Evolutionary conservation across 768 basidiomycete genomes (phyloP).

Genomic region (Xanthoconium stramineum): DNA sequence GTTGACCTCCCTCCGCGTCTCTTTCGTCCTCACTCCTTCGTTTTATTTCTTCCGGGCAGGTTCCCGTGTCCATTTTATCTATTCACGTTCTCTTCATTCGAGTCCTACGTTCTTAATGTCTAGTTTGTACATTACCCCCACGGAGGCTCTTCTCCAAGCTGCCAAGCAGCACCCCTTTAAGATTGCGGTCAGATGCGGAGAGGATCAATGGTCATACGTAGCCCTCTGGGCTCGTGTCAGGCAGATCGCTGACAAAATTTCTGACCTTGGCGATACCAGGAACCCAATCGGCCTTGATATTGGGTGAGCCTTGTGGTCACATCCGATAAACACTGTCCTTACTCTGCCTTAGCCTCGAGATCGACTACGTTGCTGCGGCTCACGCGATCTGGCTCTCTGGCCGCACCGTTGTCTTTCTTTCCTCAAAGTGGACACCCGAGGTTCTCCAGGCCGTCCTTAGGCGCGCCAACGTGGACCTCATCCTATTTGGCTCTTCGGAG

Average conservation of each 20-base stretch:
- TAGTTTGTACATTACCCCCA: conserved; percentile 21
- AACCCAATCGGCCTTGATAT: conserved; percentile 27
- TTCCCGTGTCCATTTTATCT: conserved; percentile 5
- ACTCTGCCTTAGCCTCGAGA: conserved; percentile 23
- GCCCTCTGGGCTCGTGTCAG: conserved; percentile 31
- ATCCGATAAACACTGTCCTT: neutral
- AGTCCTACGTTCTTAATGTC: conserved; percentile 9
- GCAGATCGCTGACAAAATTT: conserved; percentile 23
- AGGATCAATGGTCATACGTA: conserved; percentile 28
- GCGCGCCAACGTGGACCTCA: conserved; percentile 20
- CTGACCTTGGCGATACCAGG: conserved; percentile 11
- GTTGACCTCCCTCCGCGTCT: conserved; percentile 19
- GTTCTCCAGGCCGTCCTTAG: conserved; percentile 24
- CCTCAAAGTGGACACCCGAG: conserved; percentile 29
- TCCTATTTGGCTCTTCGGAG: conserved; percentile 19
- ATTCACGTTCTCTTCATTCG: conserved; percentile 5
- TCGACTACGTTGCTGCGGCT: conserved; percentile 29
- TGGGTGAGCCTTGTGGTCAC: conserved; percentile 12
- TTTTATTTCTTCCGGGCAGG: conserved; percentile 18
- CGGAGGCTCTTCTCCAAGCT: conserved; percentile 30
- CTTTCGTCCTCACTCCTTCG: neutral
- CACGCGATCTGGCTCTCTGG: conserved; percentile 31
- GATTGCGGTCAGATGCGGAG: conserved; percentile 19
- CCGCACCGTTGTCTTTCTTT: conserved; percentile 27
- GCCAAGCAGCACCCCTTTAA: conserved; percentile 26